Conservation (phyloP, 768 basidiomycete genomes). For the Termitomyces sp. region DNA sequence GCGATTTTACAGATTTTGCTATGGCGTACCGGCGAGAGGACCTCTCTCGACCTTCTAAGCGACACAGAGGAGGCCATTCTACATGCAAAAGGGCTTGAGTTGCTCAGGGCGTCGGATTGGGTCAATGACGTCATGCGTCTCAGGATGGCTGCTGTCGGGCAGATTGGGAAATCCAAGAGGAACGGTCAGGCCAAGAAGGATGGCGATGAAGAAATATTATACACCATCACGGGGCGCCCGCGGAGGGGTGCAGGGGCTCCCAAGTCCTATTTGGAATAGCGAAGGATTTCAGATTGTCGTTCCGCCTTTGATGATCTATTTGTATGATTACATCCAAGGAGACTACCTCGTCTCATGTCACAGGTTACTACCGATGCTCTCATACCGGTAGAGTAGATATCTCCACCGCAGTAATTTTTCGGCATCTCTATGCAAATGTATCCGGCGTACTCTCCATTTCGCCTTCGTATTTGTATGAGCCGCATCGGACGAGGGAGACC, state of each 20-base stretch:
- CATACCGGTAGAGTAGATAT: too few species aligned
- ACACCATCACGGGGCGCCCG: constrained; percentile 18
- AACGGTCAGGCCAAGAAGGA: neutral
- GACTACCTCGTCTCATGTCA: too few species aligned
- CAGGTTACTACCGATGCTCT: too few species aligned
- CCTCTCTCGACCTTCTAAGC: constrained; percentile 43
- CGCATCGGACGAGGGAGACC: too few species aligned
- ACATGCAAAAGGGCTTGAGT: constrained; percentile 42
- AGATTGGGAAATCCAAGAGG: constrained; percentile 18
- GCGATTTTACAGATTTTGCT: constrained; percentile 69
- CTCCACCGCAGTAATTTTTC: too few species aligned
- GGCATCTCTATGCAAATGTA: too few species aligned
- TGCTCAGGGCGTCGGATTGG: constrained; percentile 62
- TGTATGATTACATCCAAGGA: too few species aligned
- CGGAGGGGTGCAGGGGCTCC: constrained; percentile 20
- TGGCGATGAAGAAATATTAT: constrained; percentile 1
- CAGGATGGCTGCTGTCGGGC: constrained; percentile 26
- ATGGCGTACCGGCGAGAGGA: constrained; percentile 65
- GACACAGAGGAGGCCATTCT: constrained; percentile 53
- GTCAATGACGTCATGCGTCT: constrained; percentile 59
- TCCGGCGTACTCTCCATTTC: too few species aligned
- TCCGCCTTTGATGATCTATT: too few species aligned
- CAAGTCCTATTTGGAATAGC: constrained; percentile 25
- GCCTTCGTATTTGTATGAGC: too few species aligned
- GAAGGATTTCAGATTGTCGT: neutral